Conservation (phyloP, 345 rosid genomes). For the Jatropha curcas region DNA sequence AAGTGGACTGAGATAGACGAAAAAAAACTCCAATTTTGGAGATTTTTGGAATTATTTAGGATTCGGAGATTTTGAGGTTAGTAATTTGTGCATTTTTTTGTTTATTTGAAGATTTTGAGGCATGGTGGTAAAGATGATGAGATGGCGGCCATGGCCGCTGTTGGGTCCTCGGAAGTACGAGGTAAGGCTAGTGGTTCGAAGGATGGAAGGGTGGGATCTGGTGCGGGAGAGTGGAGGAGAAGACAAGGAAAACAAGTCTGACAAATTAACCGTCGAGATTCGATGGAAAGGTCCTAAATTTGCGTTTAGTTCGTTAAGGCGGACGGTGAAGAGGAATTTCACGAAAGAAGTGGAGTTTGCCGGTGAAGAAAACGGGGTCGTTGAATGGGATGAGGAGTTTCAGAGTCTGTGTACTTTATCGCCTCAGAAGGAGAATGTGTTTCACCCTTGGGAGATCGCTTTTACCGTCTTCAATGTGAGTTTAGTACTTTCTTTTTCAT, state of each 20-base stretch:
- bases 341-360: slow-evolving; percentile 56
- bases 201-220: slow-evolving; percentile 87
- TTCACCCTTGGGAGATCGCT: slow-evolving; percentile 94
- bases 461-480: slow-evolving; percentile 85
- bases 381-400: slow-evolving; percentile 87
- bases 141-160: slow-evolving; percentile 97
- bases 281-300: slow-evolving; percentile 95
- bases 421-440: slow-evolving; percentile 65
- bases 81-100: not conserved
- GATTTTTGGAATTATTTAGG: not conserved
- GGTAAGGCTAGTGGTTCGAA: slow-evolving; percentile 59
- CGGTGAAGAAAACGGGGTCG: slow-evolving; percentile 46
- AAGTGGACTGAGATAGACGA: no score
- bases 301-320: slow-evolving; percentile 69
- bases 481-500: not conserved
- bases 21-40: not conserved
- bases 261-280: slow-evolving; percentile 71
- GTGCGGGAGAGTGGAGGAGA: slow-evolving; percentile 37
- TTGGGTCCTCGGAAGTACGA: slow-evolving; percentile 70
- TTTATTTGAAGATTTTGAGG: slow-evolving; percentile 12
- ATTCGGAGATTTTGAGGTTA: not conserved
- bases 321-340: slow-evolving; percentile 77
- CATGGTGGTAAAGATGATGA: slow-evolving; percentile 99
- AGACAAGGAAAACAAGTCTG: slow-evolving; percentile 29
- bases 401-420: slow-evolving; percentile 65